Percentiles rank a stretch among this genome's conserved stretches.
Conservation (phyloP, 2,329 filamentous ascomycete genomes). For the Fusarium sp. region DNA sequence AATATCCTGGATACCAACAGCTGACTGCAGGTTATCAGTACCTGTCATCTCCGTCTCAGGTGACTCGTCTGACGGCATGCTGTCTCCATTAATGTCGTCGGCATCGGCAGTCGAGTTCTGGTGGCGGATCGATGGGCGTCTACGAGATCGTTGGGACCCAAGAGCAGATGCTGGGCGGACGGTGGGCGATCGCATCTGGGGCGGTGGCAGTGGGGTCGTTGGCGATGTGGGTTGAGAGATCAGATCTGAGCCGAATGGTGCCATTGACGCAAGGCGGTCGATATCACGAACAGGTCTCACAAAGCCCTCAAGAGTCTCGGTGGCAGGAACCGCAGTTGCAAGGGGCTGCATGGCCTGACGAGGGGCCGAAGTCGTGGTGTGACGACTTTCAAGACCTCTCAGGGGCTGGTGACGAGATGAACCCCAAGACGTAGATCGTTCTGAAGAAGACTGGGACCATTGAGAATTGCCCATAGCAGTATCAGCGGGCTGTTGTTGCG, state of each 20-base stretch:
- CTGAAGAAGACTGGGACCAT: conserved; percentile 39
- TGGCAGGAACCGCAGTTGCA: conserved; percentile 72
- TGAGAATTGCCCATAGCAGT: conserved; percentile 38
- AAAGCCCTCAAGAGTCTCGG: conserved; percentile 78
- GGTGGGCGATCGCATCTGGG: conserved; percentile 67
- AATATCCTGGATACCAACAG: conserved; percentile 87
- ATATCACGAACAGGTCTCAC: conserved; percentile 83
- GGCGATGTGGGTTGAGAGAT: conserved; percentile 93
- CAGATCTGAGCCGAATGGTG: conserved; percentile 75
- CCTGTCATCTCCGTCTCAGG: conserved; percentile 83
- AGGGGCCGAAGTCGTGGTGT: conserved; percentile 61
- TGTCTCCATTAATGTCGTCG: conserved; percentile 88
- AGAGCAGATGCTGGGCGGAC: conserved; percentile 65
- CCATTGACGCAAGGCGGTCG: conserved; percentile 87
- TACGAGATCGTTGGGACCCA: conserved; percentile 67
- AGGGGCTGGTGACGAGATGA: conserved; percentile 62
- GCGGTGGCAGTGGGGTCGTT: conserved; percentile 81
- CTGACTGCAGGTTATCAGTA: conserved; percentile 81
- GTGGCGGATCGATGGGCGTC: conserved; percentile 88
- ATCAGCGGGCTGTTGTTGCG: conserved; percentile 43
- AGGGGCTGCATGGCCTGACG: conserved; percentile 70
- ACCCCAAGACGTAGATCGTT: conserved; percentile 40
- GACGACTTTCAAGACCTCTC: conserved; percentile 63
- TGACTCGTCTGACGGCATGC: conserved; percentile 81
- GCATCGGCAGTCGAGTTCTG: conserved; percentile 90